Evolutionary conservation across 352 stramenopile genomes (phyloP), one percentile per base, ranked within the genome.

Genomic region (Phytophthora citricola): DNA sequence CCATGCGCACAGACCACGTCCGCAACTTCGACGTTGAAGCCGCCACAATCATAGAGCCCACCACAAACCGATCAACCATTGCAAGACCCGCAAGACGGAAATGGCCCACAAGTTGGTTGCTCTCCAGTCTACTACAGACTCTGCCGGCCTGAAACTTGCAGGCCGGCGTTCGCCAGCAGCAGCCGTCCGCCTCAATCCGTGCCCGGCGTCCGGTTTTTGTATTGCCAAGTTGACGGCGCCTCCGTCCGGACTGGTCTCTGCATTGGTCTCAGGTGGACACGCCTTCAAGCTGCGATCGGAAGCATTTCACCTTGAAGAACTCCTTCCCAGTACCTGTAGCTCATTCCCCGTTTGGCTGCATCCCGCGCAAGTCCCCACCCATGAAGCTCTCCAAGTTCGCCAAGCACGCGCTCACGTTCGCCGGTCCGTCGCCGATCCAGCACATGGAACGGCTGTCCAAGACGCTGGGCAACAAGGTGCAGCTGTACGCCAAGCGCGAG

Each of bases 371-470:
- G 54, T 34, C 17, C 36, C n/a, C 44, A 7, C 41, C 43, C 38
- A 77, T 77, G 69, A 77, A 74, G 40, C 69, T 77, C 24, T 77
- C 65, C 50, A 74, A 74, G 38, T 77, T 77, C 44, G 59, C 69
- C 39, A 77, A 77, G 46, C 58, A 77, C 69, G 54, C 55, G 12
- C 64, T 77, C 59, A 77, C 69, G 12, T 77, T 77, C 36, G 24
- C 58, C 8, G 65, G 65, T 51, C 69, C 69, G 32, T 77, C 69
- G n/a, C 69, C 69, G 5, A 77, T 77, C 34, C 69, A 77, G 45
- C 69, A 74, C 38, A n/a, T 77, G 32, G 59, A 74, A 50, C 69
- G 64, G 22, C 46, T 77, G 38, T 77, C 69, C 38, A 77, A 74
- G 51, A 29, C 50, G 12, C 26, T 77, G 45, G 69, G 69, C 34